Evolutionary conservation across 2,329 filamentous ascomycete species (phyloP).

Genomic region (Xylariaceae sp.): DNA sequence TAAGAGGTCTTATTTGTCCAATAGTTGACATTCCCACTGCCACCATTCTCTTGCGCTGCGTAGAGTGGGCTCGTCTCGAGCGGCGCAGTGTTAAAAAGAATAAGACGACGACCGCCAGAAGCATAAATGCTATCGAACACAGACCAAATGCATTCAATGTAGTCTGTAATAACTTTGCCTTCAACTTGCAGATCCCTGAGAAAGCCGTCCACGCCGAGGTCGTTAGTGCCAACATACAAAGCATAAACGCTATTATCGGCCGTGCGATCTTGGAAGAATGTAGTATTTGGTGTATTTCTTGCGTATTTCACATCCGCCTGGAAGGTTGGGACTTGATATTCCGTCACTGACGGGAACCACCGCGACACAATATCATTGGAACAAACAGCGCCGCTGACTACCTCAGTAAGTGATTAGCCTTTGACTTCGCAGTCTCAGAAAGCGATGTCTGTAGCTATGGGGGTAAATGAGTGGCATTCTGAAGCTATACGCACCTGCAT

Average conservation of each 20-base stretch:
- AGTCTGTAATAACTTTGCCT: conserved; percentile 57
- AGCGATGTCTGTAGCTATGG: too few species aligned
- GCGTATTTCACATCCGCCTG: conserved; percentile 42
- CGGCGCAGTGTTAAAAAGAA: conserved; percentile 66
- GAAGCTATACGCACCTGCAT: conserved; percentile 44
- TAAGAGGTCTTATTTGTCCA: conserved; percentile 44
- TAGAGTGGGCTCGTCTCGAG: conserved; percentile 67
- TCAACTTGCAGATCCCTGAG: conserved; percentile 59
- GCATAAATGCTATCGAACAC: conserved; percentile 61
- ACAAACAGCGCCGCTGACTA: conserved; percentile 66
- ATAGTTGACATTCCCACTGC: conserved; percentile 39
- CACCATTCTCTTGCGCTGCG: conserved; percentile 42
- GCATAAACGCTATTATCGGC: conserved; percentile 64
- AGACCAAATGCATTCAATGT: conserved; percentile 64
- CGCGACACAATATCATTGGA: conserved; percentile 64
- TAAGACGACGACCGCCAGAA: conserved; percentile 65
- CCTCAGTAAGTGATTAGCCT: not conserved
- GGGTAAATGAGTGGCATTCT: not conserved
- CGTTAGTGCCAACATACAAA: conserved; percentile 80
- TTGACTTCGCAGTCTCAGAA: not conserved
- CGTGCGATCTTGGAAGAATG: conserved; percentile 42
- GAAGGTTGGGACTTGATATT: conserved; percentile 59
- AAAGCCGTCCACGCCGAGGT: conserved; percentile 64
- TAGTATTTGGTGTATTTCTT: conserved; percentile 20
- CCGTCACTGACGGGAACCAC: conserved; percentile 58